Percentiles rank a stretch among this genome's conserved stretches.
Conservation (phyloP, 139 green algal species). For the Picochlorum sp. region DNA sequence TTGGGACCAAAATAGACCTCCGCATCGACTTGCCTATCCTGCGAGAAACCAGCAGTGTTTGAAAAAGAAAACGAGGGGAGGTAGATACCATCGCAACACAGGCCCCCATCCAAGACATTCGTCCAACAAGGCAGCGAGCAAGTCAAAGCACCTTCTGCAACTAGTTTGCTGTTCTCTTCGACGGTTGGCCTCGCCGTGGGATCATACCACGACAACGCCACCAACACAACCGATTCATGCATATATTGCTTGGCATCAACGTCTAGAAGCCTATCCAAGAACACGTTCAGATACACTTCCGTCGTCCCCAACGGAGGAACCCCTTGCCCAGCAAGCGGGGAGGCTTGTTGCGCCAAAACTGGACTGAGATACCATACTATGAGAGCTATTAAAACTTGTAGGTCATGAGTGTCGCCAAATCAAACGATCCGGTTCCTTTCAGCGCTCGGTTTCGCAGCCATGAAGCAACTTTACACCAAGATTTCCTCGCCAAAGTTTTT, state of each 20-base stretch:
- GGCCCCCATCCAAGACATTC: not conserved
- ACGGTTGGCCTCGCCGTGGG: not conserved
- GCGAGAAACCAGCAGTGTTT: slow-evolving; percentile 24
- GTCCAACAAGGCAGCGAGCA: not conserved
- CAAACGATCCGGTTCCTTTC: too few species aligned
- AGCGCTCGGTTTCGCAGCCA: too few species aligned
- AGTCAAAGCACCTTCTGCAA: not conserved
- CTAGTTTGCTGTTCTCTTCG: not conserved
- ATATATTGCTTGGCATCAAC: slow-evolving; percentile 1
- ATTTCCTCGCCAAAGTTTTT: too few species aligned
- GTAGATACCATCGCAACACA: slow-evolving; percentile 22
- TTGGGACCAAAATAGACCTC: slow-evolving; percentile 6
- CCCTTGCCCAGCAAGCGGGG: not conserved
- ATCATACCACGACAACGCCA: not conserved
- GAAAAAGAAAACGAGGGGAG: slow-evolving; percentile 42
- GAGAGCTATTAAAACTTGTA: not conserved
- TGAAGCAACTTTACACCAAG: too few species aligned
- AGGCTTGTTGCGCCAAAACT: not conserved
- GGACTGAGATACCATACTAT: not conserved
- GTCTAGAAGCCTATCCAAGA: not conserved
- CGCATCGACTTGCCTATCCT: slow-evolving; percentile 16
- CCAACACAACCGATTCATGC: not conserved
- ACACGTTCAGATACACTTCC: not conserved
- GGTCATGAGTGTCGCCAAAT: too few species aligned
- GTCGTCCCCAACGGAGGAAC: not conserved